Base-by-base conservation (phyloP, 2,329 filamentous ascomycete species). In the Sordariomycetes sp. region DNA sequence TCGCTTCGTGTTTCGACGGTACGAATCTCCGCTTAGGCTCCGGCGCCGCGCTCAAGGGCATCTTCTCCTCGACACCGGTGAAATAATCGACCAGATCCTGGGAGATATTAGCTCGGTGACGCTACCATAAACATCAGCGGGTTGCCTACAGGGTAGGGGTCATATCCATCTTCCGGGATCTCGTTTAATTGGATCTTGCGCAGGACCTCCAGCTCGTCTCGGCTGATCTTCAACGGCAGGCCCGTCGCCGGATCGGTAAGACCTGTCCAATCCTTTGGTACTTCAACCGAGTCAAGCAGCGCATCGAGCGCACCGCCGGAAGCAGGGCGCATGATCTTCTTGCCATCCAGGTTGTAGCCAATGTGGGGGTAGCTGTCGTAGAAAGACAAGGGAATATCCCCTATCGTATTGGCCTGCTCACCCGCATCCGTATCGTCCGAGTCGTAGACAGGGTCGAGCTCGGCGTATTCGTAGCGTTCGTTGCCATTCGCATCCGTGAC, bases 331-430 rank as follows among this genome's bases (percentile, higher is more conserved):
- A 96, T 89, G 63, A 99, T 96, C 72, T 89, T 95, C 81, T 95
- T 97, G 71, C 94, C 94, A 71, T 99, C 96, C 76, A 99, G 97
- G 67, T 97, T 90, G 74, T 99, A 99, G 60, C 94, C 94, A 69
- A 99, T 97, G 70, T 99, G 94, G 55, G 94, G 94, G 70, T 97
- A 99, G 40, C 90, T 88, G 71, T 99, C 94, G 76, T 99, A 99
- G 74, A 96, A 97, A 3, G 89, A 88, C 55, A 97, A 76, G 5
- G 92, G 90, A 60, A 99, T 99, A 69, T 97, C 80, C 64, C 94
- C 95, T 66, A 99, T 97, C 0, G 94, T 97, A 74, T 99, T 99
- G 56, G 79, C 79, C 32, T 86, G 83, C 59, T 83, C 87, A 61
- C 88, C 84, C 3, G 86, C 87, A 70, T 97, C 93, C 3, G 89